Conservation (phyloP, 2,329 filamentous ascomycete genomes). For the Exophiala viscosa region DNA sequence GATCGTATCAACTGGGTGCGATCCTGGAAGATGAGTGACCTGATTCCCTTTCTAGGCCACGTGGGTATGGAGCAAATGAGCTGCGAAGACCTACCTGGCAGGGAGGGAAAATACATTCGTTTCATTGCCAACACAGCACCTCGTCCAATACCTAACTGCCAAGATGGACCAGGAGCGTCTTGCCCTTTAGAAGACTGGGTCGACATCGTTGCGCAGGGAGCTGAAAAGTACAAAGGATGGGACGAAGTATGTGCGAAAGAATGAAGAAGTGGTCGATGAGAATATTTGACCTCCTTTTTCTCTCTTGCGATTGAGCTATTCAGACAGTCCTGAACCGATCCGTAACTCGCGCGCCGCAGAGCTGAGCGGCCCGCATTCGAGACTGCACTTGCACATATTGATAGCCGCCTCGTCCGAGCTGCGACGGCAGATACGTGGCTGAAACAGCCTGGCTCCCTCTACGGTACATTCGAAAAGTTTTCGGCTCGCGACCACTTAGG, state of each 20-base stretch:
- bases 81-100: constrained; percentile 37
- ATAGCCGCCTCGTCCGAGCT: too few relatives aligned
- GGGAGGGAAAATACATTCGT: constrained; percentile 46
- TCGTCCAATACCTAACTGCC: constrained; percentile 56
- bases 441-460: too few relatives aligned
- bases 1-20: constrained; percentile 47
- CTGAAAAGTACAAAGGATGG: constrained; percentile 29
- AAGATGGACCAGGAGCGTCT: constrained; percentile 53
- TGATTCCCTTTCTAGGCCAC: constrained; percentile 62
- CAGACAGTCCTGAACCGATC: too few relatives aligned
- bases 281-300: too few relatives aligned
- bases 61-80: constrained; percentile 62
- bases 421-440: too few relatives aligned
- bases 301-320: too few relatives aligned
- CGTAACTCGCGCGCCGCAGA: too few relatives aligned
- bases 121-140: constrained; percentile 61
- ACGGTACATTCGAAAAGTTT: too few relatives aligned
- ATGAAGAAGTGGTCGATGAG: not conserved
- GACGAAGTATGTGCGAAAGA: not conserved
- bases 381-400: too few relatives aligned
- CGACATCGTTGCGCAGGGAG: constrained; percentile 42
- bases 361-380: too few relatives aligned
- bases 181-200: constrained; percentile 46
- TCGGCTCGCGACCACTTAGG: too few relatives aligned
- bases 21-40: constrained; percentile 54